A percentile compares a stretch with the other conserved stretches of the same genome.
These are phyloP conservation scores for Debaryomyces prosopidis DNA, from an alignment of 805 yeast genomes.

Conservation along the genomic window DNA sequence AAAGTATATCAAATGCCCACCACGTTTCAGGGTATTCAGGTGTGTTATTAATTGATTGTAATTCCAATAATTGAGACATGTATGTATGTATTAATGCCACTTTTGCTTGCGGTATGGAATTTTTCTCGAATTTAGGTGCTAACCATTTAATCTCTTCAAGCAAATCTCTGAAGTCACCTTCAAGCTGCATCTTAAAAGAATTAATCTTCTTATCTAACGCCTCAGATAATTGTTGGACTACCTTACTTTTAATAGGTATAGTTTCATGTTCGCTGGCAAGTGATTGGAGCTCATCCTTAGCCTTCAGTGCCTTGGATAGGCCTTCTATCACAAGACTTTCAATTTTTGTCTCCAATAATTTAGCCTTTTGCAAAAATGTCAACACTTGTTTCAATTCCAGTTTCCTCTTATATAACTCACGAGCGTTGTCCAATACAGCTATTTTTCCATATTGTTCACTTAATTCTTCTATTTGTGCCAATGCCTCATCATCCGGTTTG, in stretches of 20 bases:
- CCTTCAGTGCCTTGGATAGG: neutral
- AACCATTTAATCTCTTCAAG: slow-evolving; percentile 24
- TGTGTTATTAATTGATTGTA: slow-evolving; percentile 30
- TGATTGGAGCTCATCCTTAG: neutral
- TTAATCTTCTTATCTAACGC: slow-evolving; percentile 8
- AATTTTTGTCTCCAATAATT: neutral
- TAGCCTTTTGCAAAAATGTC: neutral
- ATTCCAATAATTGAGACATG: slow-evolving; percentile 18
- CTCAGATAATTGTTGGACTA: slow-evolving; percentile 1
- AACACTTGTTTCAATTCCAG: neutral
- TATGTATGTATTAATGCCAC: neutral
- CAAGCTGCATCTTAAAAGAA: slow-evolving; percentile 5
- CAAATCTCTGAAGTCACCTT: slow-evolving; percentile 10
- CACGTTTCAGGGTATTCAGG: slow-evolving; percentile 38
- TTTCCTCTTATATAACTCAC: neutral
- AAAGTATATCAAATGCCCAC: slow-evolving; percentile 53
- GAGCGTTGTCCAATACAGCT: slow-evolving; percentile 5
- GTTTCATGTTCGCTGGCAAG: neutral
- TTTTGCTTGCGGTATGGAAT: slow-evolving; percentile 9
- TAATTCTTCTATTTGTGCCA: slow-evolving; percentile 8
- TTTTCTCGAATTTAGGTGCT: slow-evolving; percentile 13
- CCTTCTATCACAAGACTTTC: neutral
- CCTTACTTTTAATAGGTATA: neutral
- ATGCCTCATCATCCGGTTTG: slow-evolving; percentile 1
- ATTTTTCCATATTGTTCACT: slow-evolving; percentile 12